Evolutionary conservation across 768 basidiomycete species (phyloP), one percentile per base, ranked within the genome.

Genomic region (Leccinum ochraceum): DNA sequence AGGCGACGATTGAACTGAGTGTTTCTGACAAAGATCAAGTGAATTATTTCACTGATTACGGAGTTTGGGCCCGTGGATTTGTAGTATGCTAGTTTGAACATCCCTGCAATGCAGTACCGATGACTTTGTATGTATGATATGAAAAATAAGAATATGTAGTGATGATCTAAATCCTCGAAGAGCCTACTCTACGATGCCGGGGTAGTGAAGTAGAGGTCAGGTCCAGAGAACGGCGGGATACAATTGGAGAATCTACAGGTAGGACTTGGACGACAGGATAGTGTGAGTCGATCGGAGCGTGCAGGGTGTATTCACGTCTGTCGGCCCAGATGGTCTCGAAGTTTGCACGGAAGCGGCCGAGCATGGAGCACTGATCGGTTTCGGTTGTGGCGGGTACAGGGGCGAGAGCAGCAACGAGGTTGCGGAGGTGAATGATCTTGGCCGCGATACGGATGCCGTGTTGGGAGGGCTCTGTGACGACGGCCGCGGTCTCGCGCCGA

Each of bases 341-440:
- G 8, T 54, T 62, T 11, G 69, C 60, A 3, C 65, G 66, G 42
- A 70, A 60, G 42, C 67, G 63, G 57, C 66, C 55, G 44, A 68
- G 55, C 26, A 68, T 20, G 20, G 68, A 65, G 37, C 13, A 53
- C 7, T 58, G 61, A 10, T 64, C 57, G 22, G 11, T 22, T 52
- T 71, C 67, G 2, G 61, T 61, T 24, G 66, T 68, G 3, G 69
- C 67, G 9, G 69, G 69, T 44, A 69, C 49, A 28, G 66, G 69
- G 6, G 64, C 22, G 54, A 71, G 69, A 37, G 64, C 34, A 11
- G 69, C 59, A 59, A 60, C 59, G 39, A 61, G n/a, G 51, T 62
- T 63, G 52, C 53, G 66, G 42, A 71, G 62, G 54, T 71, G 69
- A 34, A 48, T 3, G 53, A 69, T 64, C 60, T 69, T 69, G 49